Base-by-base conservation (phyloP, 2,329 filamentous ascomycete species). In the Rhynchosporium secalis region DNA sequence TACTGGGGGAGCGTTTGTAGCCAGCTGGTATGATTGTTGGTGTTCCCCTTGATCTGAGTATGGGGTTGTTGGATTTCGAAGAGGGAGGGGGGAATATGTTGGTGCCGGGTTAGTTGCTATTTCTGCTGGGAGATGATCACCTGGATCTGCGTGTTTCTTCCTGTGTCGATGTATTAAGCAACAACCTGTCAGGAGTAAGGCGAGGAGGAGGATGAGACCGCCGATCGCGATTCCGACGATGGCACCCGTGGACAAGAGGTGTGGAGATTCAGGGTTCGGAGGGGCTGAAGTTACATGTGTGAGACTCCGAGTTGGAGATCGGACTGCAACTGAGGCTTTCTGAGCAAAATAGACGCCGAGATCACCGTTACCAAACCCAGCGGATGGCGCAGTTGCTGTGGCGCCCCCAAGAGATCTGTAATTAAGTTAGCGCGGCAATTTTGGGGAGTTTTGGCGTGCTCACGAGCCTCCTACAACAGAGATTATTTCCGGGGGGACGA, bases 341-440 rank as follows among this genome's bases (percentile, higher is more conserved):
- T 83, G 77, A 1, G 78, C 78, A 72, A 87, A 83, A 62, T 86
- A 81, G 1, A 82, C 78, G 1, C 72, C 71, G 2, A 88, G 75
- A 68, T 87, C 84, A 10, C 72, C 69, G 26, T 79, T 76, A 56
- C 76, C 75, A 74, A 83, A 88, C 5, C 79, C 82, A 31, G 70
- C 64, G 4, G 75, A 70, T 3, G 86, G 86, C 0, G 76, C 75
- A 0, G 74, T 82, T 31, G 78, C 75, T 15, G 83, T 85, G 10
- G 85, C 85, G 38, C 79, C 79, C 61, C 86, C 85, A 13, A 76
- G 74, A 12, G 78, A 73, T 26, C 75, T 74, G 55, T 12, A 45
- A 15, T 20, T 10, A 31, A n/a, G 41, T 64, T 54, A 63, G 63
- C 64, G 13, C 46, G 29, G 26, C 10, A 36, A 1, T 15, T 28